These are phyloP conservation scores for Kwoniella pini DNA, from an alignment of 768 basidiomycete genomes.

Conservation along the genomic window DNA sequence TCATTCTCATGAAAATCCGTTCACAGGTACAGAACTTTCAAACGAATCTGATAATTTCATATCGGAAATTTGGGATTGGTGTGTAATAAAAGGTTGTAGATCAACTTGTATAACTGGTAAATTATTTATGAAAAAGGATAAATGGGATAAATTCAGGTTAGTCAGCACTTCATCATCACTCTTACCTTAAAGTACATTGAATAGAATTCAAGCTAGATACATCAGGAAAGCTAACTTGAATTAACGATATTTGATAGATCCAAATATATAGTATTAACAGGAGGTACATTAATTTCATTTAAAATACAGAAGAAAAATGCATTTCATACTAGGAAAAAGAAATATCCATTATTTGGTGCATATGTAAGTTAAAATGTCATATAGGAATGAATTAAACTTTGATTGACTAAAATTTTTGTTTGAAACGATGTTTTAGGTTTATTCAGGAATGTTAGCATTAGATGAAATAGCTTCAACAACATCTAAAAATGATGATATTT, in stretches of 20 bases:
- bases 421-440: too few relatives aligned
- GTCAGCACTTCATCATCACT: too few relatives aligned
- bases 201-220: too few relatives aligned
- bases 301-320: constrained; percentile 64
- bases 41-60: constrained; percentile 57
- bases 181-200: too few relatives aligned
- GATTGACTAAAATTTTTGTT: too few relatives aligned
- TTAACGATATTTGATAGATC: constrained; percentile 52
- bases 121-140: constrained; percentile 69
- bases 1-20: constrained; percentile 23
- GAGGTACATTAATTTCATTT: constrained; percentile 74
- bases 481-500: constrained; percentile 34
- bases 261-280: constrained; percentile 70
- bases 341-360: constrained; percentile 51
- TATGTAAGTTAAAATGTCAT: constrained; percentile 54
- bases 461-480: constrained; percentile 40
- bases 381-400: too few relatives aligned
- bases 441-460: constrained; percentile 76
- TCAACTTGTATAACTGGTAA: constrained; percentile 73
- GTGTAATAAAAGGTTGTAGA: constrained; percentile 74
- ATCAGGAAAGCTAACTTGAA: too few relatives aligned
- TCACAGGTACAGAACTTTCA: constrained; percentile 27
- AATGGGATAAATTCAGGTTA: constrained; percentile 76
- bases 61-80: constrained; percentile 79
- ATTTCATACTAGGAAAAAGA: constrained; percentile 61